Conservation (phyloP, 768 basidiomycete species). For the Gautieria morchelliformis region DNA sequence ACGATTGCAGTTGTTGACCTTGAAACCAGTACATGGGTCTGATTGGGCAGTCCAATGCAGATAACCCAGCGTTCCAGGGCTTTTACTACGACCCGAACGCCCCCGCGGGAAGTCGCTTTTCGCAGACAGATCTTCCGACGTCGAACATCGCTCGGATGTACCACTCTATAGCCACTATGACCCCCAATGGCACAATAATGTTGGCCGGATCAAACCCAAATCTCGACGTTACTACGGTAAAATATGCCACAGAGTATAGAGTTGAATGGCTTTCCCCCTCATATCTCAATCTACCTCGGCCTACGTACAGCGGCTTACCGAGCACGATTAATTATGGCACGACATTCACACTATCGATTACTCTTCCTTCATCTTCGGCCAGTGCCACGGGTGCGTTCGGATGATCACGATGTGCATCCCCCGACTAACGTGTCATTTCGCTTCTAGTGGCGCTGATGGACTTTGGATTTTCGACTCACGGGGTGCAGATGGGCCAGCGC, state of each 20-base stretch:
- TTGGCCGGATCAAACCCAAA: conserved; percentile 42
- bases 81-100: conserved; percentile 24
- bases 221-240: conserved; percentile 13
- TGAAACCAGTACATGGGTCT: conserved; percentile 14
- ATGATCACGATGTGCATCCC: too few relatives aligned
- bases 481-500: conserved; percentile 12
- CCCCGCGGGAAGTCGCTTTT: conserved; percentile 23
- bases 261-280: conserved; percentile 34
- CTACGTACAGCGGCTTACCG: conserved; percentile 28
- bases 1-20: too few relatives aligned
- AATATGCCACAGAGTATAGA: conserved; percentile 23
- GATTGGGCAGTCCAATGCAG: conserved; percentile 30
- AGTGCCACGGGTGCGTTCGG: not conserved
- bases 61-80: conserved; percentile 21
- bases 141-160: conserved; percentile 30
- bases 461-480: conserved; percentile 13
- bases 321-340: not conserved
- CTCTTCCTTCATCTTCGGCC: not conserved
- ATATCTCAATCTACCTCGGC: conserved; percentile 25
- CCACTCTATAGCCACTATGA: conserved; percentile 26
- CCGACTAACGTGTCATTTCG: not conserved
- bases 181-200: conserved; percentile 24
- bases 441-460: conserved; percentile 11
- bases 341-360: conserved; percentile 1
- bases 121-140: conserved; percentile 21